phyloP scores from a whole-genome alignment of 2,329 filamentous ascomycete genomes.

The Reticulascus tulasneorum region DNA sequence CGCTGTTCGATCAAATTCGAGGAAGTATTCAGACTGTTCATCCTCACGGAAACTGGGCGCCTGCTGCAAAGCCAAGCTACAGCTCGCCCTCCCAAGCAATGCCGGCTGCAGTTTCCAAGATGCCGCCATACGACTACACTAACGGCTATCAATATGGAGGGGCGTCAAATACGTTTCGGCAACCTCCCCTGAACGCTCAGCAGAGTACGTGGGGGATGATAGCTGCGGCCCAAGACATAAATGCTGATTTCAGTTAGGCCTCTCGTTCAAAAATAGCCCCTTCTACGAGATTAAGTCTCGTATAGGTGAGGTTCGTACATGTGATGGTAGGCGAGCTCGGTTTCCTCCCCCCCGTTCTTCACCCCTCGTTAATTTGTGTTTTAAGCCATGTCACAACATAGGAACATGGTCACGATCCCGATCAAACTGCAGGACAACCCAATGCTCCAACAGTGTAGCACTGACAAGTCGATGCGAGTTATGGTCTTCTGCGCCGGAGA shows the following conservation, averaged over 20 bases:
- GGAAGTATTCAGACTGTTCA: constrained; percentile 32
- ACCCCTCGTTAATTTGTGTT: constrained; percentile 24
- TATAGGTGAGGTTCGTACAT: constrained; percentile 61
- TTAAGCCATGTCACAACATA: constrained; percentile 54
- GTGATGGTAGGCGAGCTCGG: constrained; percentile 60
- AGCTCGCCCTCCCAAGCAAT: constrained; percentile 4
- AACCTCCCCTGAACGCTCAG: too few species aligned
- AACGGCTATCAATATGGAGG: too few species aligned
- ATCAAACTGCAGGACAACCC: constrained; percentile 48
- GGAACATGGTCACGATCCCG: constrained; percentile 42
- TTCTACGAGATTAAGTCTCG: constrained; percentile 72
- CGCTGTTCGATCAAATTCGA: constrained; percentile 39
- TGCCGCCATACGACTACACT: constrained; percentile 6
- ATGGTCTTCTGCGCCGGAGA: constrained; percentile 81
- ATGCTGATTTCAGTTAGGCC: constrained; percentile 5
- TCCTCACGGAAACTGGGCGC: constrained; percentile 11
- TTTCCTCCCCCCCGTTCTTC: neutral
- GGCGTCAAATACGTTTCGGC: too few species aligned
- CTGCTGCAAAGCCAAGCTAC: constrained; percentile 7
- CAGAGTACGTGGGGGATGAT: too few species aligned
- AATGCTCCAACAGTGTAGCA: constrained; percentile 50
- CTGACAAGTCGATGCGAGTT: constrained; percentile 62
- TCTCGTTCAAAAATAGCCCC: constrained; percentile 65
- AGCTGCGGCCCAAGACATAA: too few species aligned
- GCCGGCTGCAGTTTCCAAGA: constrained; percentile 2